Evolutionary conservation across 2,329 filamentous ascomycete species (phyloP).

Genomic region (Aspergillus spinulosporus): DNA sequence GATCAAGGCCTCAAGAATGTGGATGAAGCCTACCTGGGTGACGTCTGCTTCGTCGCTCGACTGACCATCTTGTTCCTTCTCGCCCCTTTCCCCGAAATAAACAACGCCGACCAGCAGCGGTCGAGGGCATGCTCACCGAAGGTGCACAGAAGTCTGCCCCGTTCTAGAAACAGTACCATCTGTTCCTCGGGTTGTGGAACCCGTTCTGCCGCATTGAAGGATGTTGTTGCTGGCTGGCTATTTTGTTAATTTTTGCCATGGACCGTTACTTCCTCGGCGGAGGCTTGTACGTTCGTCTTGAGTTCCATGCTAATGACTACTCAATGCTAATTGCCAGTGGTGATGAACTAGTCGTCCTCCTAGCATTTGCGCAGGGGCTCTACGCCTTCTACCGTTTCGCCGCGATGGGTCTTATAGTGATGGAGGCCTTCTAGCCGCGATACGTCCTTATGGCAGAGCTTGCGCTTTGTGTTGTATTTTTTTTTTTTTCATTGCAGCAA

Average conservation of each 20-base stretch:
- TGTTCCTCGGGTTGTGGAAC: slow-evolving; percentile 1
- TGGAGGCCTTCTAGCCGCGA: slow-evolving; percentile 3
- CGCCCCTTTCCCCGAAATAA: not conserved
- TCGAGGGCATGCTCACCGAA: slow-evolving; percentile 2
- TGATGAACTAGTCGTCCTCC: not conserved
- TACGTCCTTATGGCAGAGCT: slow-evolving; percentile 6
- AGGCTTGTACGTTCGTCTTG: not conserved
- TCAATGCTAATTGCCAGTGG: not conserved
- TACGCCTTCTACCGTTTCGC: slow-evolving; percentile 9
- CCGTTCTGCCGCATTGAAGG: slow-evolving; percentile 13
- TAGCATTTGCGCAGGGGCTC: slow-evolving; percentile 8
- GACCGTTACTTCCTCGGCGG: not conserved
- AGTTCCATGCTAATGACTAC: not conserved
- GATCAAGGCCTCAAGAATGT: slow-evolving; percentile 10
- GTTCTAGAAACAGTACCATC: slow-evolving; percentile 1
- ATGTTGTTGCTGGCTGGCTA: slow-evolving; percentile 6
- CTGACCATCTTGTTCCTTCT: not conserved
- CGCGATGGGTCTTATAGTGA: slow-evolving; percentile 3
- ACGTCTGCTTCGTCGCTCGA: slow-evolving; percentile 1
- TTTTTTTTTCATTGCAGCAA: not conserved
- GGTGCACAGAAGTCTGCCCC: not conserved
- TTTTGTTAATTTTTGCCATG: slow-evolving; percentile 5
- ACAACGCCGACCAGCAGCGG: slow-evolving; percentile 1
- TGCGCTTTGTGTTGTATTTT: not conserved
- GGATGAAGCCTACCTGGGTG: slow-evolving; percentile 10